Evolutionary conservation across 2,329 filamentous ascomycete species (phyloP), one percentile per base, ranked within the genome.

Genomic region (Ophiostoma sp.): DNA sequence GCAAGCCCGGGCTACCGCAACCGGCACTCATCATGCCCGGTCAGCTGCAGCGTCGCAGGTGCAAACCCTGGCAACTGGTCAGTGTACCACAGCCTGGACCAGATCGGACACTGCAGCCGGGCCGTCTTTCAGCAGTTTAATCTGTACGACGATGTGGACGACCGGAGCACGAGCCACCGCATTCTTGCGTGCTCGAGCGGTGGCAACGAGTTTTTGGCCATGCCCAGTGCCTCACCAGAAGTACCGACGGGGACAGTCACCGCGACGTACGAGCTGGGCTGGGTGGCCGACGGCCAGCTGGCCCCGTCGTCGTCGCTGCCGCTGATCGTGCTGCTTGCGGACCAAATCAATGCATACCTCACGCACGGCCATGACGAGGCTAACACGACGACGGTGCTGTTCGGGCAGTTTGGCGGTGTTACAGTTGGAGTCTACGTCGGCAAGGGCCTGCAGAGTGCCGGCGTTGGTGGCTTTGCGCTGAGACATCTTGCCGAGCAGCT

Each of bases 1-100:
- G n/a, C n/a, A n/a, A n/a, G n/a, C n/a, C n/a, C n/a, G n/a, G n/a
- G n/a, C n/a, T n/a, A n/a, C n/a, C n/a, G n/a, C n/a, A n/a, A n/a
- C n/a, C n/a, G n/a, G n/a, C n/a, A n/a, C n/a, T n/a, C n/a, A n/a
- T n/a, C n/a, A 19, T 69, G 66, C 11, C 66, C 66, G 17, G 31
- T 28, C 19, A 12, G 48, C 28, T 69, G 66, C 66, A 55, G 45
- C 25, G 4, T 55, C 3, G 33, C 66, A 7, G 66, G 66, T 28
- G 15, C 66, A 9, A 52, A 39, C 66, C 33, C 66, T 7, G 66
- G 45, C 17, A 69, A 69, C 48, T 69, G 66, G 66, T 52, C 66
- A 8, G 25, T 69, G 25, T 69, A 55, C 42, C 25, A 48, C 31
- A 48, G 45, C 66, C 66, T 69, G 28, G 66, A 69, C 25, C 66